Percentiles rank a stretch among this genome's conserved stretches.
phyloP scores from a whole-genome alignment of 306 rosid species.

The Dryas drummondii region DNA sequence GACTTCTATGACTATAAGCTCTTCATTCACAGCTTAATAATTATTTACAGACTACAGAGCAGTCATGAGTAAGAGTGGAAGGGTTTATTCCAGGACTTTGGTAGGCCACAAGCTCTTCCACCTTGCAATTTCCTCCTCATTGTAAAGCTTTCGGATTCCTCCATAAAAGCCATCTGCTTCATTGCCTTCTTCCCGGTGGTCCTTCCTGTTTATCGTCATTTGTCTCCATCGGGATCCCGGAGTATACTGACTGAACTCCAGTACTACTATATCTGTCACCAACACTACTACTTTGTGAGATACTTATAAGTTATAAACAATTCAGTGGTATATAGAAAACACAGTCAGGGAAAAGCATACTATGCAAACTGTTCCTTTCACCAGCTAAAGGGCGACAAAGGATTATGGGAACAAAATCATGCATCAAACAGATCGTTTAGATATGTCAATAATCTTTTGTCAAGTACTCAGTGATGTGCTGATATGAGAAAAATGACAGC shows the following conservation, averaged over 20 bases:
- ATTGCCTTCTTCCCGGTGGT: slow-evolving; percentile 78
- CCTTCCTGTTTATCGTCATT: slow-evolving; percentile 56
- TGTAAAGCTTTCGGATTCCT: slow-evolving; percentile 72
- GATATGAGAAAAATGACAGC: background rate
- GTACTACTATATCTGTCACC: slow-evolving; percentile 54
- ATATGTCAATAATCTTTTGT: background rate
- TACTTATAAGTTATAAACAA: background rate
- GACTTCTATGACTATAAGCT: slow-evolving; percentile 18
- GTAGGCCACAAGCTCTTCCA: slow-evolving; percentile 80
- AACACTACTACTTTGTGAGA: slow-evolving; percentile 27
- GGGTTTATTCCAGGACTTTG: slow-evolving; percentile 41
- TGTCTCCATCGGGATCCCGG: slow-evolving; percentile 79
- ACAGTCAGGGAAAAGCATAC: background rate
- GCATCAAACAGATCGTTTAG: background rate
- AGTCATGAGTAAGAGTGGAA: slow-evolving; percentile 12
- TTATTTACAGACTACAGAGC: background rate
- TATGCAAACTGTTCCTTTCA: background rate
- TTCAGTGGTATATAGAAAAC: background rate
- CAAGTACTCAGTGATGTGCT: background rate
- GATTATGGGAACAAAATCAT: background rate
- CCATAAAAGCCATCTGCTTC: slow-evolving; percentile 84
- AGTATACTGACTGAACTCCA: slow-evolving; percentile 86
- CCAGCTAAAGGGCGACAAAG: background rate
- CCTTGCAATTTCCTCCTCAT: slow-evolving; percentile 58
- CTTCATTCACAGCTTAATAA: slow-evolving; percentile 1